A percentile compares a stretch with the other conserved stretches of the same genome.
phyloP scores from a whole-genome alignment of 1,284 basidiomycete genomes.

The Ceratobasidium sp. region DNA sequence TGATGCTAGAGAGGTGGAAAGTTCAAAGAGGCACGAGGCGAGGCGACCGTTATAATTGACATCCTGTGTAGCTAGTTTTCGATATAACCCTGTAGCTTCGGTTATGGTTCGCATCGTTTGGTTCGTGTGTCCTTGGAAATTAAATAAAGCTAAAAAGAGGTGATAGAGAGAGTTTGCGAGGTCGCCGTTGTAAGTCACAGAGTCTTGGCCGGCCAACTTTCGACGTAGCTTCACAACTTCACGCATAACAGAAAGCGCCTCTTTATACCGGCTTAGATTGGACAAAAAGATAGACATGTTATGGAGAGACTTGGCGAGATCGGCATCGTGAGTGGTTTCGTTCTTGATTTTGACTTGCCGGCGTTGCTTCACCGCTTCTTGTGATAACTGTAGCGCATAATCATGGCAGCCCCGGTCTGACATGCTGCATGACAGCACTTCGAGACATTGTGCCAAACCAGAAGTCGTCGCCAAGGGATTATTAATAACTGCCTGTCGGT shows the following conservation, averaged over 20 bases:
- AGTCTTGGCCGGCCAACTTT: not conserved
- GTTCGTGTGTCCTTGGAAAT: not conserved
- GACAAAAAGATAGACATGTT: conserved; percentile 2
- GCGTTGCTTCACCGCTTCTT: not conserved
- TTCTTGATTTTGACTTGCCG: not conserved
- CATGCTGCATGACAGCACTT: not conserved
- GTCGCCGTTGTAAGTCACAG: not conserved
- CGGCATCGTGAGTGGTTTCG: not conserved
- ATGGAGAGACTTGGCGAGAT: not conserved
- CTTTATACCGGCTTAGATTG: not conserved
- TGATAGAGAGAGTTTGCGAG: conserved; percentile 18
- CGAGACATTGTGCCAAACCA: not conserved
- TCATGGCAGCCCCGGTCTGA: not conserved
- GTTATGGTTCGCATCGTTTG: not conserved
- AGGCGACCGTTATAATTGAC: not conserved
- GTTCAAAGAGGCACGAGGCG: not conserved
- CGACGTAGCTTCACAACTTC: conserved; percentile 20
- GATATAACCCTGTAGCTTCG: not conserved
- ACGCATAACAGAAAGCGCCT: not conserved
- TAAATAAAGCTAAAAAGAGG: not conserved
- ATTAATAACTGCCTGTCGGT: not conserved
- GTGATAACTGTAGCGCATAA: not conserved
- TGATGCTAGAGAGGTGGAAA: not conserved
- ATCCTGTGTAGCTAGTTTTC: not conserved
- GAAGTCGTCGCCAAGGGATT: not conserved